These are phyloP conservation scores for Cornus florida DNA, from an alignment of 148 eudicot species.

Conservation along the genomic window DNA sequence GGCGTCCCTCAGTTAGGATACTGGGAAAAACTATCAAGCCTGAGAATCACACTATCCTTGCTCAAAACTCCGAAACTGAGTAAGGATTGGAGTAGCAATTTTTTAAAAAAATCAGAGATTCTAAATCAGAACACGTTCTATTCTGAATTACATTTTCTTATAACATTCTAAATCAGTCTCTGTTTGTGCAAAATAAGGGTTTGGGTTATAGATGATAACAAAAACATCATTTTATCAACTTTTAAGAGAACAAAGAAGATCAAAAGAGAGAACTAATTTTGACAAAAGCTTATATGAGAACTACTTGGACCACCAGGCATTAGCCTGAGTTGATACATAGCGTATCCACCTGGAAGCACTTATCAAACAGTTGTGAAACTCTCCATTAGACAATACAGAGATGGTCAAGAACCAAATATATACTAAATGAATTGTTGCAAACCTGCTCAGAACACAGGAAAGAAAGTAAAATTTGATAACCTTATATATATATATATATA, in stretches of 20 bases:
- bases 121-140: too few species aligned
- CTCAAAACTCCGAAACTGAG: too few species aligned
- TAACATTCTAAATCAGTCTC: too few species aligned
- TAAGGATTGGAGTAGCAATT: too few species aligned
- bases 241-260: not conserved
- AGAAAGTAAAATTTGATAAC: not conserved
- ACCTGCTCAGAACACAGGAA: not conserved
- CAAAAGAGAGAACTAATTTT: not conserved
- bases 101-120: too few species aligned
- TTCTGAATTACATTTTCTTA: too few species aligned
- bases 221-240: not conserved
- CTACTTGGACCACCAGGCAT: too few species aligned
- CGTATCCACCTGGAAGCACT: not conserved
- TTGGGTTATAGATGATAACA: not conserved
- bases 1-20: too few species aligned
- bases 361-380: not conserved
- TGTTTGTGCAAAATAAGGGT: too few species aligned
- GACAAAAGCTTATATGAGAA: not conserved
- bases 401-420: not conserved
- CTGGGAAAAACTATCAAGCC: too few species aligned
- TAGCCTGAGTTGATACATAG: too few species aligned
- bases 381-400: not conserved
- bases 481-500: not conserved
- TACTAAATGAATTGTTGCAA: not conserved
- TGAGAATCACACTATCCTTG: too few species aligned